These are phyloP conservation scores for Hypoxylon fragiforme DNA, from an alignment of 495 filamentous ascomycete genomes.

Conservation along the genomic window DNA sequence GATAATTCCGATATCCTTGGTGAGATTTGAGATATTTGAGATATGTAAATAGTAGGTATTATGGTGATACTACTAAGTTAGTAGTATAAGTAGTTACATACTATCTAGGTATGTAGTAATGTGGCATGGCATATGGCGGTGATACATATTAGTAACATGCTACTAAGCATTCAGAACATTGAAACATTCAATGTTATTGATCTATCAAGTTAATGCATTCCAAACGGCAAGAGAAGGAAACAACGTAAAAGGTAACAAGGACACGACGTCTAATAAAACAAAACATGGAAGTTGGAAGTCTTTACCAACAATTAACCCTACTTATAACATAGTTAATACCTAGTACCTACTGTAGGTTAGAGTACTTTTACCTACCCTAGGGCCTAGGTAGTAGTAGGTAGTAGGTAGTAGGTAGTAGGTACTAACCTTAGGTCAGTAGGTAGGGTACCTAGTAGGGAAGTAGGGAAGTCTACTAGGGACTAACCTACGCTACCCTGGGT, in stretches of 20 bases:
- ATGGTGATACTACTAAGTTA: no score
- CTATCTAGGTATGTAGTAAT: neutral
- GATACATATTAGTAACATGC: neutral
- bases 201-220: slow-evolving; percentile 1
- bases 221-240: slow-evolving; percentile 4
- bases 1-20: no score
- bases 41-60: no score
- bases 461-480: no score
- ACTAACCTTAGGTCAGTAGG: no score
- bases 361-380: neutral
- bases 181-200: neutral
- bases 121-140: neutral
- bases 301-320: no score
- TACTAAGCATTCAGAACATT: neutral
- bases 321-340: no score
- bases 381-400: neutral
- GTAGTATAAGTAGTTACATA: neutral
- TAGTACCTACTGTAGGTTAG: no score
- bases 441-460: no score
- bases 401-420: neutral
- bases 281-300: slow-evolving; percentile 26
- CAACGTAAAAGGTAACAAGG: no score
- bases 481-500: no score
- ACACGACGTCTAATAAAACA: slow-evolving; percentile 23
- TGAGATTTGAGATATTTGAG: no score